A percentile compares a stretch with the other conserved stretches of the same genome.
Conservation (phyloP, 2,329 filamentous ascomycete genomes). For the Cladosporium velox region DNA sequence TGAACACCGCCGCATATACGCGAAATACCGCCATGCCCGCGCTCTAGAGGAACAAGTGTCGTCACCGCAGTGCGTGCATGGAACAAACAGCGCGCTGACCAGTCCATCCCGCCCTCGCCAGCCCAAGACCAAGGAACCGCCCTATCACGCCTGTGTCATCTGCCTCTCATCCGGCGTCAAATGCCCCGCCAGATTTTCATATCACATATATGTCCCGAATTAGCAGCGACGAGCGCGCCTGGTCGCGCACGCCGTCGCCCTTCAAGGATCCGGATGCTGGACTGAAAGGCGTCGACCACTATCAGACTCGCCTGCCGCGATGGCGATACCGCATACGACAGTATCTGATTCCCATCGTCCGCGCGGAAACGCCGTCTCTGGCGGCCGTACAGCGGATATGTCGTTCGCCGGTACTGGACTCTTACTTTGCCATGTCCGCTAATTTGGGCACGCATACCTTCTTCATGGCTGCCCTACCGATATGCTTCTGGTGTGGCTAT, state of each 20-base stretch:
- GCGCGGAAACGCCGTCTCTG: conserved; percentile 94
- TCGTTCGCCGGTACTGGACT: conserved; percentile 82
- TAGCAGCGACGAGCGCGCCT: conserved; percentile 18
- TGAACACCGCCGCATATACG: conserved; percentile 1
- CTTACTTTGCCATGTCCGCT: conserved; percentile 94
- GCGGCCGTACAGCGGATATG: conserved; percentile 79
- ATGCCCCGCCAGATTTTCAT: conserved; percentile 11
- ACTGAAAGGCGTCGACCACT: conserved; percentile 70
- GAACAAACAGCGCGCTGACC: not conserved
- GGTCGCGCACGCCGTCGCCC: conserved; percentile 32
- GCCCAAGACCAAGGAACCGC: not conserved
- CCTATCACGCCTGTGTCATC: not conserved
- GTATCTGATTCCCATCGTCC: conserved; percentile 77
- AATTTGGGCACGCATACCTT: conserved; percentile 98
- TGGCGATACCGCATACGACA: conserved; percentile 90
- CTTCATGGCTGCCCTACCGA: conserved; percentile 93
- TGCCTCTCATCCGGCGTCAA: conserved; percentile 12
- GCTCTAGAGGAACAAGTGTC: conserved; percentile 8
- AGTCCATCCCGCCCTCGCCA: not conserved
- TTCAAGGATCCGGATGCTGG: conserved; percentile 64
- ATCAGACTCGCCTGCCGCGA: conserved; percentile 68
- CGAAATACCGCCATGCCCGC: conserved; percentile 10
- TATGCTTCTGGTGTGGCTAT: conserved; percentile 96
- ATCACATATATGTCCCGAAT: conserved; percentile 16
- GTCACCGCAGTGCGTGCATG: conserved; percentile 7